Percentiles rank a stretch among this genome's conserved stretches.
These are phyloP conservation scores for Heliophila coronopifolia DNA, from an alignment of 441 rosid genomes.

Conservation along the genomic window DNA sequence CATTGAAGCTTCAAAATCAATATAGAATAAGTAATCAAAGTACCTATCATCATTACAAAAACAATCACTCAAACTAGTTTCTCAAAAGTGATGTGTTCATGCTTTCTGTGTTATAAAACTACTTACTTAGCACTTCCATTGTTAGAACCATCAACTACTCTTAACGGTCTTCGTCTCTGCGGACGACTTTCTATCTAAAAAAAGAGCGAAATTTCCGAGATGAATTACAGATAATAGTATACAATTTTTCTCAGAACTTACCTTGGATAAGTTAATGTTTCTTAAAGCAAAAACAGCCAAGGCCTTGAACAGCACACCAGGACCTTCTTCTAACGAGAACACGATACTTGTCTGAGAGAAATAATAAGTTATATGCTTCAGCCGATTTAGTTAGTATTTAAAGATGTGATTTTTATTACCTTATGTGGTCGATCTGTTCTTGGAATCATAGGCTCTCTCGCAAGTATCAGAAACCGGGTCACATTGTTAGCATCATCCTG, in stretches of 20 bases:
- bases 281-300: constrained; percentile 94
- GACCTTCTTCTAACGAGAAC: constrained; percentile 94
- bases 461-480: constrained; percentile 84
- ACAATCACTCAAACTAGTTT: too few relatives aligned
- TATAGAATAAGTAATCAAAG: constrained; percentile 91
- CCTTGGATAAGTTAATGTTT: constrained; percentile 86
- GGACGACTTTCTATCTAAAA: too few relatives aligned
- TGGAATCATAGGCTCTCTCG: constrained; percentile 98
- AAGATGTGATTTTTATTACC: constrained; percentile 52
- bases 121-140: too few relatives aligned
- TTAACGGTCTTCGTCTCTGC: too few relatives aligned
- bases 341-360: constrained; percentile 70
- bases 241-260: constrained; percentile 2
- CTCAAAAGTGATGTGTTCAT: constrained; percentile 9
- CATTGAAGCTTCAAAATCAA: constrained; percentile 98
- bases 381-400: too few relatives aligned
- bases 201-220: too few relatives aligned
- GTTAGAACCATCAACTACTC: too few relatives aligned
- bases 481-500: constrained; percentile 85
- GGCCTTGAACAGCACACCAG: constrained; percentile 94
- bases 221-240: too few relatives aligned
- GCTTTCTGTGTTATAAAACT: too few relatives aligned
- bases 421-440: constrained; percentile 74
- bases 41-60: constrained; percentile 39
- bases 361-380: too few relatives aligned